Evolutionary conservation across 768 basidiomycete species (phyloP), one percentile per base, ranked within the genome.

Genomic region (Heimioporus sp.): DNA sequence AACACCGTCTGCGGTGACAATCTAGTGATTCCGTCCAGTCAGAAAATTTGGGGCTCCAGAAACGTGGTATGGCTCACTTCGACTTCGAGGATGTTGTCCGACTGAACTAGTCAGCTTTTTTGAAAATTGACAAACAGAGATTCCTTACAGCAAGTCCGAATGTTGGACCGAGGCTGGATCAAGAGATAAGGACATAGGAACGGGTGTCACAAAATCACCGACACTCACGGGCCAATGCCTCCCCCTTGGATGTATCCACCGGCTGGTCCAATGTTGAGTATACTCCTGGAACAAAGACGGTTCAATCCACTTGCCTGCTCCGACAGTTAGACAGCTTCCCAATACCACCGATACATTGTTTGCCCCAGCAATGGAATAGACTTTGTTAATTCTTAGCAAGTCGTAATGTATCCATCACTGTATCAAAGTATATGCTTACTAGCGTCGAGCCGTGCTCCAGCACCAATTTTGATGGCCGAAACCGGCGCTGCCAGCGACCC

Each of bases 221-320:
- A n/a, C n/a, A n/a, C n/a, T 40, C 5, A 13, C 15, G 17, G 1
- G 41, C 56, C 48, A 34, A 9, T 34, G 16, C 80, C 78, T 1
- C 76, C 79, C n/a, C 77, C 80, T 43, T 71, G 68, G 3, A 76
- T 53, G 73, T 74, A 82, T 2, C 80, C 78, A 20, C 75, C 80
- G 4, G 56, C 49, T 51, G 3, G 34, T 9, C 5, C 17, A 37
- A 20, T 7, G 9, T n/a, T 43, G 20, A 51, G 34, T 40, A 20
- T 13, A 15, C 13, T 5, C n/a, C 5, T 13, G 10, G 24, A 30
- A 19, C 5, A 34, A 13, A 2, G 3, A 6, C 13, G 19, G 7
- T 24, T 17, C n/a, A 4, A n/a, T n/a, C n/a, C n/a, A n/a, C n/a
- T n/a, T n/a, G n/a, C n/a, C n/a, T n/a, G n/a, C n/a, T n/a, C n/a